Base-by-base conservation (phyloP, 2,329 filamentous ascomycete species). In the Diaporthe ampelina region DNA sequence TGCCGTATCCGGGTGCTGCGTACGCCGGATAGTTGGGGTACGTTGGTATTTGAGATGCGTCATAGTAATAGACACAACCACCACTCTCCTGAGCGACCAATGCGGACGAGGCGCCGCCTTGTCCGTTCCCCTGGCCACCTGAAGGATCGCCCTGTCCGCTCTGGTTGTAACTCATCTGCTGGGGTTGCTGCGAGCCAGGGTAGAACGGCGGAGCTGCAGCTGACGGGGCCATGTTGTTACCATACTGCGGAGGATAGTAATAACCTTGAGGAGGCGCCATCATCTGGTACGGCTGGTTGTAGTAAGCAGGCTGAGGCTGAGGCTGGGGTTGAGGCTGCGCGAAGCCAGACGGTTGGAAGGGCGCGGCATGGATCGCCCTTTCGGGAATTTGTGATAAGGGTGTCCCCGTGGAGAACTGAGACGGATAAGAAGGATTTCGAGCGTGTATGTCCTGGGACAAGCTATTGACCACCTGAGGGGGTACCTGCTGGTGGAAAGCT, bases 31-130 rank as follows among this genome's bases (percentile, higher is more conserved):
- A 90, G 26, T 82, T 79, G 65, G 85, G 81, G 76, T 90, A 85
- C 0, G 89, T 85, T 35, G 90, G 86, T 63, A 95, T 85, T 80
- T 95, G 93, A n/a, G 92, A 89, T 10, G 94, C 89, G 80, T 97
- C 94, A 79, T 95, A 95, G 82, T 98, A 99, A 83, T 97, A 98
- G 0, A 98, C 95, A 90, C 97, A 98, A 76, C 97, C 97, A 78
- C 98, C 97, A 77, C 93, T 92, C 85, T 98, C 96, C 82, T 98
- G 95, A 0, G 95, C 94, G 63, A 93, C 89, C 56, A 91, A 82
- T 76, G 86, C 89, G 24, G 86, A 79, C 26, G 93, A 89, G 73
- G 90, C 90, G 24, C 87, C 87, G 4, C 85, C 83, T 77, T 89
- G 90, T 40, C 85, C 83, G 40, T 81, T 79, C 37, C 80, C 77